Conservation (phyloP, 176 grass and related monocot species). For the Phoenix roebelenii region DNA sequence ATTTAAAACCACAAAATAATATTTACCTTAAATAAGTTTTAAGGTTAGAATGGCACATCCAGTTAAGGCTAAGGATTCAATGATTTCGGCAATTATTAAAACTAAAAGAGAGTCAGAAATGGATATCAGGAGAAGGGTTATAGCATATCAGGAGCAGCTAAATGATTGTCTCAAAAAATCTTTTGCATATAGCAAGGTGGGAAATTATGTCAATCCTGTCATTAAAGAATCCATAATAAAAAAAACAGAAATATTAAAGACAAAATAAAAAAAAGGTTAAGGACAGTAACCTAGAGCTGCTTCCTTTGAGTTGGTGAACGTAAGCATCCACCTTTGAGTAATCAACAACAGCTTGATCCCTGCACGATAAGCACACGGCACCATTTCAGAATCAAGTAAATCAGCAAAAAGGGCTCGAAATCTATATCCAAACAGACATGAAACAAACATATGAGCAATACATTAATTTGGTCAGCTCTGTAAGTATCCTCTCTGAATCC, state of each 20-base stretch:
- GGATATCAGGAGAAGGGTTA: too few relatives aligned
- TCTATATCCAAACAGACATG: neutral
- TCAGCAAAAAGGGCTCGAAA: too few relatives aligned
- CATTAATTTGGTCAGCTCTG: conserved; percentile 40
- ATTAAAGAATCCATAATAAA: neutral
- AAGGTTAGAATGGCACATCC: too few relatives aligned
- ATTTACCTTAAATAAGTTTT: too few relatives aligned
- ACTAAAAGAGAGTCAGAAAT: too few relatives aligned
- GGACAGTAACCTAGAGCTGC: conserved; percentile 60
- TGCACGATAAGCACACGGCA: conserved; percentile 13
- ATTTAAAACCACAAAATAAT: too few relatives aligned
- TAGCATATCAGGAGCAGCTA: too few relatives aligned
- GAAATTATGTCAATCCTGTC: too few relatives aligned
- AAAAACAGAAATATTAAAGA: neutral
- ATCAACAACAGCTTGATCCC: conserved; percentile 52
- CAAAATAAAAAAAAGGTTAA: neutral
- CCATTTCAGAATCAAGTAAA: neutral
- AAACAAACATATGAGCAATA: conserved; percentile 8
- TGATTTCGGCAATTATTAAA: too few relatives aligned
- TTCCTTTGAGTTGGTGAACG: conserved; percentile 84
- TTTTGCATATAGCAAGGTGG: too few relatives aligned
- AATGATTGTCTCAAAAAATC: too few relatives aligned
- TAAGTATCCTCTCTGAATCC: conserved; percentile 54
- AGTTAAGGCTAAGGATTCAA: too few relatives aligned
- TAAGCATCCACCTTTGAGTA: conserved; percentile 57